Percentiles rank a stretch among this genome's conserved stretches.
Evolutionary conservation across 2,329 filamentous ascomycete genomes (phyloP).

Genomic region (Talaromyces sp.): DNA sequence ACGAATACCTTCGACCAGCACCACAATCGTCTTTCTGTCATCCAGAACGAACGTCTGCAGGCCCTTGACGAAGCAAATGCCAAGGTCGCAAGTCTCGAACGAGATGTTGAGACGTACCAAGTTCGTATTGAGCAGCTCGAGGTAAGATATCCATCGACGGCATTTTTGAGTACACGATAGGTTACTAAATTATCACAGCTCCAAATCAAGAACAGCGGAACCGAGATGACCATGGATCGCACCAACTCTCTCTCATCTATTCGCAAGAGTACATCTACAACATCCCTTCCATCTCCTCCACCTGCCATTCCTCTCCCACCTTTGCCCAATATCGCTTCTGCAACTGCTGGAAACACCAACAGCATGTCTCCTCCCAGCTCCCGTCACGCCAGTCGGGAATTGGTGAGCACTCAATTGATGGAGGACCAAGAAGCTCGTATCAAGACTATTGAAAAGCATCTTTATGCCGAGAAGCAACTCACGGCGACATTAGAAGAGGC

Average conservation of each 20-base stretch:
- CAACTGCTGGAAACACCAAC: constrained; percentile 50
- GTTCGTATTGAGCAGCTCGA: constrained; percentile 66
- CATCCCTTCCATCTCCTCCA: constrained; percentile 85
- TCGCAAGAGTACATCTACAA: constrained; percentile 78
- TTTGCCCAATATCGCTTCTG: constrained; percentile 62
- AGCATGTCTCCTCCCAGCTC: constrained; percentile 58
- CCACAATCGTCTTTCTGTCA: constrained; percentile 81
- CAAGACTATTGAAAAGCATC: constrained; percentile 91
- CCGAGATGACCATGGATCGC: constrained; percentile 48
- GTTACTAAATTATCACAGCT: constrained; percentile 28
- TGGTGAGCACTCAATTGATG: constrained; percentile 72
- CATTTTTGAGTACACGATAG: neutral
- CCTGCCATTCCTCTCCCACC: constrained; percentile 91
- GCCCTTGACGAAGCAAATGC: constrained; percentile 76
- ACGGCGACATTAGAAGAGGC: constrained; percentile 94
- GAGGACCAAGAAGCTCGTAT: constrained; percentile 96
- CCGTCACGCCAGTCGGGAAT: constrained; percentile 78
- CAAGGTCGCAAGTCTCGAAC: constrained; percentile 60
- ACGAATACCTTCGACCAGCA: constrained; percentile 94
- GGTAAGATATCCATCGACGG: constrained; percentile 48
- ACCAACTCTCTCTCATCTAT: constrained; percentile 64
- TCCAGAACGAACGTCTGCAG: constrained; percentile 69
- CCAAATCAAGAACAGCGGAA: constrained; percentile 41
- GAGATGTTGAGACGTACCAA: constrained; percentile 60
- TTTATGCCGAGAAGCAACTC: constrained; percentile 92